Percentiles rank a stretch among this genome's conserved stretches.
Evolutionary conservation across 2,329 filamentous ascomycete genomes (phyloP).

Genomic region (Ceratocystis colombiana): DNA sequence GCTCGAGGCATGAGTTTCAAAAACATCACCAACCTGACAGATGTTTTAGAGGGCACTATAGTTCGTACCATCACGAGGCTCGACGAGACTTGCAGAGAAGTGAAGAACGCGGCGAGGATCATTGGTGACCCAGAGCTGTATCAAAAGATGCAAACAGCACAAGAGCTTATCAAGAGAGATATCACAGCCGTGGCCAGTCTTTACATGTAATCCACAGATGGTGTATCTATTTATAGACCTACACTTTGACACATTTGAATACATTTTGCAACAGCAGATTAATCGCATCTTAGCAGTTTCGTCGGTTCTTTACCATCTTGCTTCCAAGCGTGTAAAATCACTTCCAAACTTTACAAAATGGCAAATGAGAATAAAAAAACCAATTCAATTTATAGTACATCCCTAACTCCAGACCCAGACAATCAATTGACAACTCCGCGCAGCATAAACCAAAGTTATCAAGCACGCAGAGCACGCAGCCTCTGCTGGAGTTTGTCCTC

Average conservation of each 20-base stretch:
- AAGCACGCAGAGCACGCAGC: constrained; percentile 46
- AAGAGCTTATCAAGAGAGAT: constrained; percentile 95
- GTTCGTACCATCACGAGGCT: constrained; percentile 86
- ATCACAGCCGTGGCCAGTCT: constrained; percentile 82
- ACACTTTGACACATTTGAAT: no score
- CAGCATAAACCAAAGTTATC: constrained; percentile 23
- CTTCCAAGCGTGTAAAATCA: no score
- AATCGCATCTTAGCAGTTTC: no score
- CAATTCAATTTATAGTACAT: neutral
- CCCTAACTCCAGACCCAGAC: neutral
- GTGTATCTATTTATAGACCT: neutral
- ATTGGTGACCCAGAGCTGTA: constrained; percentile 90
- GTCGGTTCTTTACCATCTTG: no score
- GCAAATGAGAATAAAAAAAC: constrained; percentile 1
- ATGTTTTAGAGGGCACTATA: constrained; percentile 94
- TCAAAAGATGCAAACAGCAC: constrained; percentile 91
- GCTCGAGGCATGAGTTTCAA: constrained; percentile 96
- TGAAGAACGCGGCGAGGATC: constrained; percentile 91
- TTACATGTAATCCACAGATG: constrained; percentile 55
- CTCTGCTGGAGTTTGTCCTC: constrained; percentile 63
- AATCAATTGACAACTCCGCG: constrained; percentile 5
- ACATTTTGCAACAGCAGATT: no score
- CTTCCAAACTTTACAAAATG: neutral
- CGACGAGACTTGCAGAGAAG: constrained; percentile 93
- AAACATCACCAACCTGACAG: constrained; percentile 89